Conservation (phyloP, 148 eudicot species). For the Chenopodium quinoa region DNA sequence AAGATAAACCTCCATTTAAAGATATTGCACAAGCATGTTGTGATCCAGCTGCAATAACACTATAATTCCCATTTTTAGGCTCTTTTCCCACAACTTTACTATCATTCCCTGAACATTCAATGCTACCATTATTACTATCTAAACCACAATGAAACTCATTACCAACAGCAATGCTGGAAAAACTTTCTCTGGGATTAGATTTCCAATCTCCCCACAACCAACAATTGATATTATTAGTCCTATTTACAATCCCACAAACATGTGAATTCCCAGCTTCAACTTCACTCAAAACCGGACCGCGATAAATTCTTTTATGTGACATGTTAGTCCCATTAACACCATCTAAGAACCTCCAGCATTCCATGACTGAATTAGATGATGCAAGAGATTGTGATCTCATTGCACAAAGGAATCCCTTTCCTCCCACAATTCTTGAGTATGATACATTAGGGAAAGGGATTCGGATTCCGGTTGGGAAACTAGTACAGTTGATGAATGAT, state of each 20-base stretch:
- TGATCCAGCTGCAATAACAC: conserved; percentile 48
- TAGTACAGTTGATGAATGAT: conserved; percentile 50
- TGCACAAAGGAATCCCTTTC: conserved; percentile 66
- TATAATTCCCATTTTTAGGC: conserved; percentile 44
- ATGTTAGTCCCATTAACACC: conserved; percentile 3
- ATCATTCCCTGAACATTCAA: conserved; percentile 42
- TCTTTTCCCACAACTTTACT: conserved; percentile 16
- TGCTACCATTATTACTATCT: conserved; percentile 25
- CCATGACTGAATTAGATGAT: conserved; percentile 37
- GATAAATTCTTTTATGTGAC: conserved; percentile 47
- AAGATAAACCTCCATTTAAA: conserved; percentile 43
- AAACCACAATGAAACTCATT: conserved; percentile 67
- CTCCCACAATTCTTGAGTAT: conserved; percentile 56
- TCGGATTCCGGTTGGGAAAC: conserved; percentile 37
- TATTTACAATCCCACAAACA: conserved; percentile 56
- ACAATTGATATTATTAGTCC: conserved; percentile 40
- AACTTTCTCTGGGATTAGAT: not conserved
- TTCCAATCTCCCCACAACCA: conserved; percentile 58
- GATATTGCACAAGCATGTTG: conserved; percentile 51
- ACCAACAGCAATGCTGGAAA: conserved; percentile 60
- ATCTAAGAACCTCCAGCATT: conserved; percentile 62
- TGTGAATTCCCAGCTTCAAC: conserved; percentile 51
- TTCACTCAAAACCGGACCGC: conserved; percentile 46
- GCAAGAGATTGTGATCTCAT: conserved; percentile 25
- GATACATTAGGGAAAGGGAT: conserved; percentile 29